Evolutionary conservation across 2,329 filamentous ascomycete genomes (phyloP).

Genomic region (Colletotrichum filicis): DNA sequence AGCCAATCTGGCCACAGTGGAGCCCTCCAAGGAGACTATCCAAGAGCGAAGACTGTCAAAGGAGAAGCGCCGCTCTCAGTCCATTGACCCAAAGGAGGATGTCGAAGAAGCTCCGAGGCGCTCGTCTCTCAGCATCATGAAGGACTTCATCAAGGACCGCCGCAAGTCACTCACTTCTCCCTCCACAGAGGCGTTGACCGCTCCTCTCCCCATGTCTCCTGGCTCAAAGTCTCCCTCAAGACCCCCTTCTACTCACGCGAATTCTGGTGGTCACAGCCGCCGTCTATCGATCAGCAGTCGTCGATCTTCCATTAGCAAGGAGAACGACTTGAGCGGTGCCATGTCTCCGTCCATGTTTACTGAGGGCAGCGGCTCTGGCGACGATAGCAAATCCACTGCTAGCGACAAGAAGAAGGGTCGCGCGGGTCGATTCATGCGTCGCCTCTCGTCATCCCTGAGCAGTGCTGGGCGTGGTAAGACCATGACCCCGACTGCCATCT

Average conservation of each 20-base stretch:
- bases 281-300: constrained; percentile 75
- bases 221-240: constrained; percentile 55
- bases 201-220: constrained; percentile 40
- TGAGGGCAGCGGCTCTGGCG: constrained; percentile 58
- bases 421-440: constrained; percentile 67
- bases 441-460: constrained; percentile 65
- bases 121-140: constrained; percentile 69
- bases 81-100: constrained; percentile 46
- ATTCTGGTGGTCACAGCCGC: constrained; percentile 60
- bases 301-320: constrained; percentile 62
- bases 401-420: constrained; percentile 62
- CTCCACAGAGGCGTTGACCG: constrained; percentile 54
- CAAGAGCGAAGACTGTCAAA: constrained; percentile 60
- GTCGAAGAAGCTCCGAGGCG: constrained; percentile 56
- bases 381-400: constrained; percentile 54
- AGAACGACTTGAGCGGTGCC: constrained; percentile 43
- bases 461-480: constrained; percentile 56
- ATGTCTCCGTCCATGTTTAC: constrained; percentile 55
- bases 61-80: constrained; percentile 49
- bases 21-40: constrained; percentile 55
- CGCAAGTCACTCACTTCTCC: constrained; percentile 62
- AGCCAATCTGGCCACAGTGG: constrained; percentile 39
- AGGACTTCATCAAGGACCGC: constrained; percentile 70
- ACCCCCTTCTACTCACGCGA: constrained; percentile 55
- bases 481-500: constrained; percentile 53